Percentiles rank a stretch among this genome's conserved stretches.
phyloP scores from a whole-genome alignment of 169 alveolate species.

The Miamiensis avidus region DNA sequence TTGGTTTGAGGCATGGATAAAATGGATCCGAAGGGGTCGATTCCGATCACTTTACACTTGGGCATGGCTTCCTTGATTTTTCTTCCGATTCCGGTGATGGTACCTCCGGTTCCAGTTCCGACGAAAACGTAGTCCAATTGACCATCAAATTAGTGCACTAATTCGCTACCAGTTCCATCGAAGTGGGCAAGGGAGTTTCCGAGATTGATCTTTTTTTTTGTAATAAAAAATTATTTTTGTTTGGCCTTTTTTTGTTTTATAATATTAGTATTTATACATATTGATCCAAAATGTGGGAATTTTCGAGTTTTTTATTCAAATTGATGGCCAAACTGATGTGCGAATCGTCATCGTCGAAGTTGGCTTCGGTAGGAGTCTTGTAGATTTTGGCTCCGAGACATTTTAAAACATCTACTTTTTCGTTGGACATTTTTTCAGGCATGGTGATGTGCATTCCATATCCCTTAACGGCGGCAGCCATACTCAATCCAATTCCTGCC shows the following conservation, averaged over 20 bases:
- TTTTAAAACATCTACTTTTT: constrained; percentile 85
- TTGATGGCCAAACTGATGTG: constrained; percentile 86
- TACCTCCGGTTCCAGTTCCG: constrained; percentile 95
- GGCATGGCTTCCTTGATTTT: constrained; percentile 85
- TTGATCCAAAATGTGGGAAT: constrained; percentile 88
- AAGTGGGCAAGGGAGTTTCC: constrained; percentile 95
- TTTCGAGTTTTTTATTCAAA: constrained; percentile 63
- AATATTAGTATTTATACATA: constrained; percentile 54
- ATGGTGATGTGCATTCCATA: constrained; percentile 82
- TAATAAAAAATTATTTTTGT: too few species aligned
- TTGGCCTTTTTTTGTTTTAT: neutral
- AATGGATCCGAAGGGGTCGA: constrained; percentile 92
- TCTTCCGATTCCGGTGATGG: constrained; percentile 91
- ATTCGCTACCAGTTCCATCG: constrained; percentile 93
- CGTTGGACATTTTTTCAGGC: constrained; percentile 93
- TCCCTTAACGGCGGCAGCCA: constrained; percentile 92
- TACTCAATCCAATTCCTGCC: constrained; percentile 80
- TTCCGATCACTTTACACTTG: constrained; percentile 82
- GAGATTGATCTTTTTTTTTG: constrained; percentile 53
- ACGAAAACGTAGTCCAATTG: constrained; percentile 86
- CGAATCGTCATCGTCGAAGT: constrained; percentile 84
- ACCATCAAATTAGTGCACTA: constrained; percentile 85
- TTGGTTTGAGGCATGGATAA: constrained; percentile 72
- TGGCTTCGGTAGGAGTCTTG: constrained; percentile 92
- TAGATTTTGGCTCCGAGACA: constrained; percentile 92